These are phyloP conservation scores for Abrus precatorius DNA, from an alignment of 306 rosid species.

Conservation along the genomic window DNA sequence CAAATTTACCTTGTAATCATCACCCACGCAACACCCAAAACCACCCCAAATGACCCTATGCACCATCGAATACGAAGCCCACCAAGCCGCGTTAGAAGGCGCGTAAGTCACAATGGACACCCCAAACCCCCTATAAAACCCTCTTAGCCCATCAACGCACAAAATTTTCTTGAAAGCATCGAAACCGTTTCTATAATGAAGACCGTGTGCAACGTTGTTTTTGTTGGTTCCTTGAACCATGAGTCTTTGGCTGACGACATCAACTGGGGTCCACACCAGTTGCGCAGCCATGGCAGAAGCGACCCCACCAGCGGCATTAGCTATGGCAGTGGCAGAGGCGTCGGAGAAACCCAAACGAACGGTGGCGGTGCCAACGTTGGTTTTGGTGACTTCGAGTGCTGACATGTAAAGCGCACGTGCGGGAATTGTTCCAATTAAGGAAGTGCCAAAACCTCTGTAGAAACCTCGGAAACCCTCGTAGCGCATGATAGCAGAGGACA, in stretches of 20 bases:
- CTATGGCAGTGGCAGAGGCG: constrained; percentile 63
- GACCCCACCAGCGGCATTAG: constrained; percentile 77
- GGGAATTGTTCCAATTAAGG: constrained; percentile 77
- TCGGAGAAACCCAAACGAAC: constrained; percentile 67
- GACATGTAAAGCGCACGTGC: constrained; percentile 81
- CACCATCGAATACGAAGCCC: constrained; percentile 74
- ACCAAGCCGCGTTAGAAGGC: constrained; percentile 87
- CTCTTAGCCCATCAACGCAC: constrained; percentile 55
- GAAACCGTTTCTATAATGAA: constrained; percentile 61
- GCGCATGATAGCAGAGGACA: constrained; percentile 61
- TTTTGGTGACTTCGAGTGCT: constrained; percentile 76
- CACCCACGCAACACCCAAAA: constrained; percentile 37
- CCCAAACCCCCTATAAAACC: constrained; percentile 66
- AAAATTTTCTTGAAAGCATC: constrained; percentile 72
- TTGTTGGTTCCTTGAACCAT: constrained; percentile 66
- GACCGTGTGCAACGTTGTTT: not conserved
- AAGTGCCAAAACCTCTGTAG: constrained; percentile 79
- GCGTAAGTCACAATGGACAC: constrained; percentile 73
- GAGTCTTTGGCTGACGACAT: constrained; percentile 41
- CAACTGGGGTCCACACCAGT: constrained; percentile 81
- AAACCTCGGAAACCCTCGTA: constrained; percentile 73
- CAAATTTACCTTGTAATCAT: constrained; percentile 57
- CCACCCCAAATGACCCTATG: constrained; percentile 65
- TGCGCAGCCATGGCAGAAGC: constrained; percentile 81
- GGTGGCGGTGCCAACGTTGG: constrained; percentile 63